phyloP scores from a whole-genome alignment of 1,139 yeast genomes.

The Diutina siamensis region DNA sequence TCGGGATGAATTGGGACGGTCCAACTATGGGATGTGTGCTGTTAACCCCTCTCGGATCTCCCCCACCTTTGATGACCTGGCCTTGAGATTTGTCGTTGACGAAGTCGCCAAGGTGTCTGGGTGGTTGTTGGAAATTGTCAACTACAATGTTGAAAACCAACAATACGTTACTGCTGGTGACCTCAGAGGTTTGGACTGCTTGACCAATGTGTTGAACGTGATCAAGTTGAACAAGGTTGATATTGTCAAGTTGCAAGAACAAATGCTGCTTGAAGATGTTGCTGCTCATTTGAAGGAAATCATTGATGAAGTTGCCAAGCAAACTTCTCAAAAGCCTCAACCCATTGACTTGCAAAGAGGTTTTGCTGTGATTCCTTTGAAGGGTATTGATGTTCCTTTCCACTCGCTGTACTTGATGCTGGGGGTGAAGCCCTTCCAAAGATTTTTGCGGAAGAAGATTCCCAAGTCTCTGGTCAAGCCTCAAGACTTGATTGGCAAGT shows the following conservation, averaged over 20 bases:
- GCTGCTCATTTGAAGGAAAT: slow-evolving; percentile 80
- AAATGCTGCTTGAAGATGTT: slow-evolving; percentile 77
- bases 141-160: slow-evolving; percentile 95
- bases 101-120: slow-evolving; percentile 72
- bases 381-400: slow-evolving; percentile 98
- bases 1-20: slow-evolving; percentile 87
- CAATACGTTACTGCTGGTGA: slow-evolving; percentile 99
- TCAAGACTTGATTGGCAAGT: slow-evolving; percentile 82
- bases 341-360: slow-evolving; percentile 97
- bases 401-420: slow-evolving; percentile 94
- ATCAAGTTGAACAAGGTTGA: slow-evolving; percentile 90
- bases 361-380: slow-evolving; percentile 93
- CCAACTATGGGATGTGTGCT: slow-evolving; percentile 98
- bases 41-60: slow-evolving; percentile 93
- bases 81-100: slow-evolving; percentile 88
- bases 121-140: slow-evolving; percentile 96
- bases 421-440: slow-evolving; percentile 98
- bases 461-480: slow-evolving; percentile 93
- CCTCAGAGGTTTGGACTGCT: slow-evolving; percentile 83
- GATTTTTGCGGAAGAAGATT: slow-evolving; percentile 92
- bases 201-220: slow-evolving; percentile 87
- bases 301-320: slow-evolving; percentile 71
- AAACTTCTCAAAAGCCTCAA: slow-evolving; percentile 80
- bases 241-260: slow-evolving; percentile 75
- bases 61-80: slow-evolving; percentile 82